Evolutionary conservation across 176 grass and related monocot genomes (phyloP).

Genomic region (Juncus inflexus): DNA sequence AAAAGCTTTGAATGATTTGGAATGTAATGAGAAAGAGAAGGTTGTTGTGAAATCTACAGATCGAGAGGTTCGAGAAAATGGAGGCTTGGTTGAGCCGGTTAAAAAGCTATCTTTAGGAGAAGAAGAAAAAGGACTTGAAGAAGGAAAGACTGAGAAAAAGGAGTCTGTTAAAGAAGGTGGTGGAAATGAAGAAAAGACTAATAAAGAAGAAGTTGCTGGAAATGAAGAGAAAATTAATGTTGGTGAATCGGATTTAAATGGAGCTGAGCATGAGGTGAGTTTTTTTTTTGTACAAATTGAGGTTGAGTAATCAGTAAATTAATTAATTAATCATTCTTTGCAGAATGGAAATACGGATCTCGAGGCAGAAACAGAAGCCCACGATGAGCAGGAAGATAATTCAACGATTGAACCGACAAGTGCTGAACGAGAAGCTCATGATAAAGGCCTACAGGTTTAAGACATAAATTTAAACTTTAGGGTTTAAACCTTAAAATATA

Average conservation of each 20-base stretch:
- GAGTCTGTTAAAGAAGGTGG: constrained; percentile 29
- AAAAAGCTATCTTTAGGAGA: constrained; percentile 56
- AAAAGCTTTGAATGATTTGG: constrained; percentile 18
- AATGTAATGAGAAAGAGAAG: constrained; percentile 31
- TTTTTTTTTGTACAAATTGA: constrained; percentile 27
- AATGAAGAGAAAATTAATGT: constrained; percentile 27
- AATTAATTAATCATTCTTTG: constrained; percentile 3
- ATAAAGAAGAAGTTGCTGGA: constrained; percentile 28
- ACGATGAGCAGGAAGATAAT: constrained; percentile 38
- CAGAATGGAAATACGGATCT: constrained; percentile 26
- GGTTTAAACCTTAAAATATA: no score
- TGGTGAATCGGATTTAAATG: constrained; percentile 42
- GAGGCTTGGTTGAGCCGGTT: constrained; percentile 59
- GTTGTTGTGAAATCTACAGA: constrained; percentile 7
- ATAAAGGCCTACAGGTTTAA: constrained; percentile 77
- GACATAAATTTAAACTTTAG: no score
- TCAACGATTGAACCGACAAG: constrained; percentile 74
- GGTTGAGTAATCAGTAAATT: not conserved
- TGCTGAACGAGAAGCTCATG: constrained; percentile 75
- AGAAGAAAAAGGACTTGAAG: constrained; percentile 16
- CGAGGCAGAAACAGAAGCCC: constrained; percentile 24
- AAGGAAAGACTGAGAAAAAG: constrained; percentile 28
- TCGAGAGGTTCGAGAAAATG: constrained; percentile 36
- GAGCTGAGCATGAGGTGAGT: constrained; percentile 42
- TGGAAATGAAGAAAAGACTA: constrained; percentile 28